Conservation (phyloP, 1,284 basidiomycete genomes). For the Albatrellus sp. region DNA sequence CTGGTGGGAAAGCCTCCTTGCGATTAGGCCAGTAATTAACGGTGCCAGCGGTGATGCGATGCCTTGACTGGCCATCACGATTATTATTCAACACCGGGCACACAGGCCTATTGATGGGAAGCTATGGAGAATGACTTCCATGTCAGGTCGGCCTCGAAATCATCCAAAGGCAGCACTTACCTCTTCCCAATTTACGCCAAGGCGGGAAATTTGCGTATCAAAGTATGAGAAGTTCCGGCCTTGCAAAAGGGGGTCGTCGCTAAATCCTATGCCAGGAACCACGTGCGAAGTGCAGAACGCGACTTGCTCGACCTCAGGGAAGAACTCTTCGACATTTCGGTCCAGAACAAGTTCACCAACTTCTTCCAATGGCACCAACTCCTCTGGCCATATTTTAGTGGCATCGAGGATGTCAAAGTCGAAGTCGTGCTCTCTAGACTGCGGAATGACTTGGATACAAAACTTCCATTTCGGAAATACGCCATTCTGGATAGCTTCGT, state of each 20-base stretch:
- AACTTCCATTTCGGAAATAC: slow-evolving; percentile 66
- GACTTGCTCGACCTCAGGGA: slow-evolving; percentile 73
- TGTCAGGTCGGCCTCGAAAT: neutral
- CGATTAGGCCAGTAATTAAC: slow-evolving; percentile 75
- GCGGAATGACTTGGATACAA: slow-evolving; percentile 62
- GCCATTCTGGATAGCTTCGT: slow-evolving; percentile 64
- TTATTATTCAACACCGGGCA: slow-evolving; percentile 71
- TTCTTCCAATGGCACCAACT: slow-evolving; percentile 60
- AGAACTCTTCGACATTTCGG: slow-evolving; percentile 54
- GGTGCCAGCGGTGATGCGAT: slow-evolving; percentile 45
- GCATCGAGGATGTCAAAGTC: slow-evolving; percentile 80
- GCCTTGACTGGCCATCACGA: slow-evolving; percentile 51
- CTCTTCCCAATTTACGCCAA: slow-evolving; percentile 66
- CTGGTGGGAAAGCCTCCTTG: slow-evolving; percentile 37
- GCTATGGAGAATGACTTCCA: slow-evolving; percentile 16
- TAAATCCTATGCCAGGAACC: slow-evolving; percentile 71
- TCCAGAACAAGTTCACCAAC: slow-evolving; percentile 71
- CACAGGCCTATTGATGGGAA: slow-evolving; percentile 74
- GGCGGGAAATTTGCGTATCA: slow-evolving; percentile 65
- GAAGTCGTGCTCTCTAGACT: slow-evolving; percentile 57
- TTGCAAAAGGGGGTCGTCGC: slow-evolving; percentile 74
- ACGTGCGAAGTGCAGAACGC: slow-evolving; percentile 78
- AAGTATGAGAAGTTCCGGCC: slow-evolving; percentile 78
- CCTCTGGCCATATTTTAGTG: slow-evolving; percentile 77
- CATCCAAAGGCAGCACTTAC: slow-evolving; percentile 17